Evolutionary conservation across 371 early-diverging fungal species (phyloP), one percentile per base, ranked within the genome.

Genomic region (Mortierella sp.): DNA sequence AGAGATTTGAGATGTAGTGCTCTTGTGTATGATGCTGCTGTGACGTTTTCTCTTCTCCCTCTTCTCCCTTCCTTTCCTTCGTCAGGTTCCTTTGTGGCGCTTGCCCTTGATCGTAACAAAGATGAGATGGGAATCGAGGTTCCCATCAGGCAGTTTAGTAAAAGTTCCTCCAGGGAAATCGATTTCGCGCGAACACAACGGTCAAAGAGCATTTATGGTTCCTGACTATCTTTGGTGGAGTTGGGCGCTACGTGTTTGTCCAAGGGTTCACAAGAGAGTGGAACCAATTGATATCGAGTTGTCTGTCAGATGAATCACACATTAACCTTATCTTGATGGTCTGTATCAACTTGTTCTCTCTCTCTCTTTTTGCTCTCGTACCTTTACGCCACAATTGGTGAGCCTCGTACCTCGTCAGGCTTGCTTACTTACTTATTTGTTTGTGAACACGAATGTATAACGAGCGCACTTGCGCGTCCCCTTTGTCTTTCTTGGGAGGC

Each of bases 11-110:
- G 58, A 53, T 53, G 55, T 9, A 24, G 58, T 58, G 61, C 61
- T 61, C 61, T 61, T 61, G 37, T 37, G 37, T 39, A 37, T 61
- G 34, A 37, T 61, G 61, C 61, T 34, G 61, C 34, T 50, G n/a
- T 50, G 50, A n/a, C 24, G 50, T 3, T 50, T 50, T 50, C 50
- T 50, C n/a, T 50, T n/a, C 9, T n/a, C 22, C n/a, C 6, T 48
- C 24, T 48, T n/a, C n/a, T n/a, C n/a, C n/a, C n/a, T 10, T 24
- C 47, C 47, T 7, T 47, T 22, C 22, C 47, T n/a, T 24, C 24
- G 6, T 24, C 9, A 50, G 6, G 24, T 2, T n/a, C 14, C 2
- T n/a, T 10, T 50, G 50, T 50, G 50, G 24, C 24, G 24, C n/a
- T n/a, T n/a, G n/a, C n/a, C n/a, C n/a, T n/a, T n/a, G n/a, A n/a